A percentile compares a stretch with the other conserved stretches of the same genome.
Conservation (phyloP, 148 eudicot species). For the Silene latifolia region DNA sequence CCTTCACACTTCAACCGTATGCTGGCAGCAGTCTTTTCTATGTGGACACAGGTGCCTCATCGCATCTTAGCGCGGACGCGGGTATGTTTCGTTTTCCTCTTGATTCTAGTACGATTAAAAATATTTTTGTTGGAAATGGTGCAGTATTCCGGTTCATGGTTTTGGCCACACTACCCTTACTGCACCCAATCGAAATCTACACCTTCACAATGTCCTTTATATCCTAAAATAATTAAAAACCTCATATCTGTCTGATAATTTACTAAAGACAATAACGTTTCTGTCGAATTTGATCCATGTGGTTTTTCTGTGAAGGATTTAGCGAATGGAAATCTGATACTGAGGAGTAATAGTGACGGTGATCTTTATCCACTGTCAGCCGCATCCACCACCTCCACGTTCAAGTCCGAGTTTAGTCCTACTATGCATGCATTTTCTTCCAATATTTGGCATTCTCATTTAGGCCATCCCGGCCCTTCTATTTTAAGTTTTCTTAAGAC, state of each 20-base stretch:
- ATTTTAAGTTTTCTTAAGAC: too few relatives aligned
- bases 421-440: not conserved
- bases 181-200: not conserved
- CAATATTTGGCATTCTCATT: not conserved
- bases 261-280: not conserved
- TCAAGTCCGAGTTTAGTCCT: not conserved
- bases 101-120: not conserved
- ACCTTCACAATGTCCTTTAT: not conserved
- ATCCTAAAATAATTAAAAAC: not conserved
- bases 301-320: constrained; percentile 12
- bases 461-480: not conserved
- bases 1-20: not conserved
- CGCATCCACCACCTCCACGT: not conserved
- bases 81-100: not conserved
- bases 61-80: not conserved
- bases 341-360: not conserved
- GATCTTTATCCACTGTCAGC: not conserved
- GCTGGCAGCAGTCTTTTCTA: not conserved
- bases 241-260: not conserved
- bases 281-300: constrained; percentile 5
- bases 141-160: not conserved
- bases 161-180: not conserved
- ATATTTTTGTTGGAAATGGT: not conserved
- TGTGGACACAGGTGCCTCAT: not conserved
- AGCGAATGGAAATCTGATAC: not conserved